phyloP scores from a whole-genome alignment of 129 eudicot species.

The sunflower (Helianthus annuus) region DNA sequence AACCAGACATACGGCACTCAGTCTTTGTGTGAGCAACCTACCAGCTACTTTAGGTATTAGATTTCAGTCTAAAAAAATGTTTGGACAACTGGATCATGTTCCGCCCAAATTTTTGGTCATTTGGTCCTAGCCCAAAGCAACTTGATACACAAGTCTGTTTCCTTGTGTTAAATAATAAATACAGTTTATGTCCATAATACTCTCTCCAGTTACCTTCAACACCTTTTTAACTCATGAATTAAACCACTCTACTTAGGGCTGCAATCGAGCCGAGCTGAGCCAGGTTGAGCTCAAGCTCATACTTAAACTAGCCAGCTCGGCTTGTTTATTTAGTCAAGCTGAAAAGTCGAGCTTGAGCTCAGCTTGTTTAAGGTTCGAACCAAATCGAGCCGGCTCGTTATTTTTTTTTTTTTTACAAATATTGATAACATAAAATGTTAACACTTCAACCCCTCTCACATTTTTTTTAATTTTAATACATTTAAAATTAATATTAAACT shows the following conservation, averaged over 20 bases:
- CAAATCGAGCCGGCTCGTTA: too few species aligned
- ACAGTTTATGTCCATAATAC: neutral
- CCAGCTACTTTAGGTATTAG: neutral
- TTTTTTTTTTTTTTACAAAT: too few species aligned
- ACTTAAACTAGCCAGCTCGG: too few species aligned
- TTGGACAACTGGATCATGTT: conserved; percentile 11
- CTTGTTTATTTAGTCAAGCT: too few species aligned
- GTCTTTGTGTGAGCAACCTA: conserved; percentile 11
- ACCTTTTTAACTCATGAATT: neutral
- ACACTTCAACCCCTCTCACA: too few species aligned
- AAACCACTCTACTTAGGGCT: neutral
- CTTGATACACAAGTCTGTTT: neutral
- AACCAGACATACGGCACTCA: neutral
- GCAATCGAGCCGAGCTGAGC: too few species aligned
- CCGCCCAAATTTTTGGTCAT: neutral
- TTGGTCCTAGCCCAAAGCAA: neutral
- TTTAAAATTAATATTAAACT: too few species aligned
- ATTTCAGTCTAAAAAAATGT: neutral
- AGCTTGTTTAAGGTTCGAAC: too few species aligned
- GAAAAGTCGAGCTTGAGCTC: too few species aligned
- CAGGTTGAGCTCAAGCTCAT: too few species aligned
- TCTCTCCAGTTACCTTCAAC: neutral
- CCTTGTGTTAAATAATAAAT: conserved; percentile 11
- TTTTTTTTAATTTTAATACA: too few species aligned
- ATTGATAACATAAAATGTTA: too few species aligned